Percentiles rank a stretch among this genome's conserved stretches.
Conservation (phyloP, 163 green algal species). For the Botryococcus braunii region DNA sequence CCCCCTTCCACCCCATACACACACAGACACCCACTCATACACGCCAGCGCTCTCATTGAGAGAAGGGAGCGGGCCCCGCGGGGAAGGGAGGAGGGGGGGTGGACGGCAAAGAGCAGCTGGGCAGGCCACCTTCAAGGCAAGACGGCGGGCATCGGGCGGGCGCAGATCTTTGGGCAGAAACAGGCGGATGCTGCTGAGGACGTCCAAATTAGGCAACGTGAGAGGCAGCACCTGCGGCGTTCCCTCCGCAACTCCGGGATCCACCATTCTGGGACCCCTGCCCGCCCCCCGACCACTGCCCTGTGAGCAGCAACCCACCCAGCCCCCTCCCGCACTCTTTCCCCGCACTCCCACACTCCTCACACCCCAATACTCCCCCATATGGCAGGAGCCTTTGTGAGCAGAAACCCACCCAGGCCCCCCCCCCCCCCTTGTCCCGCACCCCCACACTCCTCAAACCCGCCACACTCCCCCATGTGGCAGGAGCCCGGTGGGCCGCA, state of each 20-base stretch:
- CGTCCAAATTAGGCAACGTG: conserved; percentile 45
- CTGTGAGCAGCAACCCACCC: background rate
- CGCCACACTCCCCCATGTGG: too few relatives aligned
- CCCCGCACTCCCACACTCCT: conserved; percentile 1
- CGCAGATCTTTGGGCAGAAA: conserved; percentile 75
- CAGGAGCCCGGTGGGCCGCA: too few relatives aligned
- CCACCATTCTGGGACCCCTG: background rate
- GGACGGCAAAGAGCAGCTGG: too few relatives aligned
- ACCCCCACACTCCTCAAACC: too few relatives aligned
- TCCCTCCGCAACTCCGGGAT: conserved; percentile 13
- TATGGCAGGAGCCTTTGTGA: background rate
- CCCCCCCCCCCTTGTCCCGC: too few relatives aligned
- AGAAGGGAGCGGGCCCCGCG: too few relatives aligned
- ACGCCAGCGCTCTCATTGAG: too few relatives aligned
- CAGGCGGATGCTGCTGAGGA: conserved; percentile 63
- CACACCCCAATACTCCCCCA: background rate
- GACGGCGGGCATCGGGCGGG: conserved; percentile 32
- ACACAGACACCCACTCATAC: too few relatives aligned
- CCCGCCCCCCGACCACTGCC: too few relatives aligned
- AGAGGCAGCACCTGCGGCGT: conserved; percentile 47
- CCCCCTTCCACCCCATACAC: too few relatives aligned
- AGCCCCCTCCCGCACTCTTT: conserved; percentile 6
- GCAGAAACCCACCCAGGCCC: background rate
- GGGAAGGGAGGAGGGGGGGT: too few relatives aligned
- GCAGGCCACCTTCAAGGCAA: conserved; percentile 24